phyloP scores from a whole-genome alignment of 192 early-diverging fungal species.

The Coemansia erecta region DNA sequence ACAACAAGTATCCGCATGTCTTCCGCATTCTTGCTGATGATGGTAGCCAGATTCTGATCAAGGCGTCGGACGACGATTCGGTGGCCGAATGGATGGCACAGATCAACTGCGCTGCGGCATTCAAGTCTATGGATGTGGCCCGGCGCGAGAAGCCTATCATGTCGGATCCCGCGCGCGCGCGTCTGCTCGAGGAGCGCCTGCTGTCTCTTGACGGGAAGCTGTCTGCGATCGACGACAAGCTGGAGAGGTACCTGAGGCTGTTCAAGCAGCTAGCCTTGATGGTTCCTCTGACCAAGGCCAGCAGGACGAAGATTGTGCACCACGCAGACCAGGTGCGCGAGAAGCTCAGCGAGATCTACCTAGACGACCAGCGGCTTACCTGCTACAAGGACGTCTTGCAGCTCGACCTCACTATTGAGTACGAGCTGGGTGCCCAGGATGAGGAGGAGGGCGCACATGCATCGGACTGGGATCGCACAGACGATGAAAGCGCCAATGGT shows the following conservation, averaged over 20 bases:
- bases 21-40: slow-evolving; percentile 70
- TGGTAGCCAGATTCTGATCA: slow-evolving; percentile 70
- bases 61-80: slow-evolving; percentile 64
- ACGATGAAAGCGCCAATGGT: not conserved
- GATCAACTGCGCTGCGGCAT: slow-evolving; percentile 75
- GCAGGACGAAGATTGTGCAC: slow-evolving; percentile 58
- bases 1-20: slow-evolving; percentile 78
- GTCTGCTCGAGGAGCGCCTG: slow-evolving; percentile 47
- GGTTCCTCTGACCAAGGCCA: slow-evolving; percentile 69
- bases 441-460: not conserved
- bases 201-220: slow-evolving; percentile 55
- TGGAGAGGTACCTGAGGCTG: slow-evolving; percentile 60
- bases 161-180: slow-evolving; percentile 19
- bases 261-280: slow-evolving; percentile 65
- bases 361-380: slow-evolving; percentile 61
- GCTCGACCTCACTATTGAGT: slow-evolving; percentile 56
- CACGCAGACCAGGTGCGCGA: slow-evolving; percentile 44
- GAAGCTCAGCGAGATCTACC: slow-evolving; percentile 56
- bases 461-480: not conserved
- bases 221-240: slow-evolving; percentile 46
- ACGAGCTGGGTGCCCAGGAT: slow-evolving; percentile 27
- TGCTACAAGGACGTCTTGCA: slow-evolving; percentile 75
- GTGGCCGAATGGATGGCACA: slow-evolving; percentile 81
- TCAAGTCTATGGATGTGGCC: slow-evolving; percentile 61
- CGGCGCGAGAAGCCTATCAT: slow-evolving; percentile 19